phyloP scores from a whole-genome alignment of 495 filamentous ascomycete genomes.

The Neurospora sp. region DNA sequence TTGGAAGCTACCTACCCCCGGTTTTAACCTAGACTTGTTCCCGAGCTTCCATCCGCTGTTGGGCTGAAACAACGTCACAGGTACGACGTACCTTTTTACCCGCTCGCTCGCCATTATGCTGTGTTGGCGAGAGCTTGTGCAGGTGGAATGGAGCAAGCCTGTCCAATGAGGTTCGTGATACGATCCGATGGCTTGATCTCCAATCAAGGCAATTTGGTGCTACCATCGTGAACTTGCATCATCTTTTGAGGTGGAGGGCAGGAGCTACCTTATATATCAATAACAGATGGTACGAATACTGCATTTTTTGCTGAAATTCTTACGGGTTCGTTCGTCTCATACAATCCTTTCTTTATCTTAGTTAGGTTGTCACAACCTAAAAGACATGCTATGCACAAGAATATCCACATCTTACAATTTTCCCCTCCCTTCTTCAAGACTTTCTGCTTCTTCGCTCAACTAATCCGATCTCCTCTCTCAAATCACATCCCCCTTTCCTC shows the following conservation, averaged over 20 bases:
- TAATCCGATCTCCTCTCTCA: too few species aligned
- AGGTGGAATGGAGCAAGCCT: background rate
- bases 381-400: too few species aligned
- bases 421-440: too few species aligned
- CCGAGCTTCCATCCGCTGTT: background rate
- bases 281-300: background rate
- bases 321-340: too few species aligned
- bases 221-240: background rate
- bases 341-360: too few species aligned
- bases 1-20: background rate
- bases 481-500: background rate
- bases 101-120: background rate
- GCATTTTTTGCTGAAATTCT: too few species aligned
- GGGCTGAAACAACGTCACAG: background rate
- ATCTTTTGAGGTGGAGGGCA: background rate
- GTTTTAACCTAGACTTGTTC: background rate
- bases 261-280: background rate
- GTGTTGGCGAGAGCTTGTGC: background rate
- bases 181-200: background rate
- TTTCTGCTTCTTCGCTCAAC: too few species aligned
- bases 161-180: background rate
- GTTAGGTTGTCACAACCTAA: too few species aligned
- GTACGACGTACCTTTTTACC: background rate
- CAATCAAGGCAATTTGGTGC: background rate
- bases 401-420: too few species aligned